phyloP scores from a whole-genome alignment of 2,329 filamentous ascomycete genomes.

The Remersonia thermophila region DNA sequence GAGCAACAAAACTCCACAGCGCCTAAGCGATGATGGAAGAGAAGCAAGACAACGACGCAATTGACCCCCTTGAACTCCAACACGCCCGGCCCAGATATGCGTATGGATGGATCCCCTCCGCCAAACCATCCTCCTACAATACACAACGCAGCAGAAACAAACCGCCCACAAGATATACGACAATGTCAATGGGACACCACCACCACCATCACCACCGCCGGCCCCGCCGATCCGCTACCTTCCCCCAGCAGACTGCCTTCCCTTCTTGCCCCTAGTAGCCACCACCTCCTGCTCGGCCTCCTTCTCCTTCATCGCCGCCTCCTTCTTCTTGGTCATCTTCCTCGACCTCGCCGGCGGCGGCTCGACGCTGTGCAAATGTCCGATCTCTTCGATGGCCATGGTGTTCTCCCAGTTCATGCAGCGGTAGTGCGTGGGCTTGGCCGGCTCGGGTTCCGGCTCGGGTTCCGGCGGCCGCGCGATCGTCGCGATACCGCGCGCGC shows the following conservation, averaged over 20 bases:
- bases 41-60: too few relatives aligned
- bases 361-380: conserved; percentile 44
- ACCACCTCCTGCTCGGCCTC: conserved; percentile 11
- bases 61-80: background rate
- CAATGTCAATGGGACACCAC: too few relatives aligned
- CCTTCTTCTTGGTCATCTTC: conserved; percentile 41
- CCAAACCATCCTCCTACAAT: too few relatives aligned
- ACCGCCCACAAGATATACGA: too few relatives aligned
- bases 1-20: too few relatives aligned
- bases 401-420: conserved; percentile 45
- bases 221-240: too few relatives aligned
- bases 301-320: conserved; percentile 20
- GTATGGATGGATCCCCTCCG: background rate
- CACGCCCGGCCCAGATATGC: background rate
- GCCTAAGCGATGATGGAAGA: too few relatives aligned
- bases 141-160: background rate
- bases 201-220: too few relatives aligned
- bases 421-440: conserved; percentile 33
- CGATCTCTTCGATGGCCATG: conserved; percentile 43
- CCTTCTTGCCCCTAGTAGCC: conserved; percentile 7
- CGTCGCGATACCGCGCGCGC: conserved; percentile 20
- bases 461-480: conserved; percentile 17
- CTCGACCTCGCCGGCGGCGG: conserved; percentile 39
- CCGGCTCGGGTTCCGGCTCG: conserved; percentile 28
- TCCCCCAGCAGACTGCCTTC: background rate